Base-by-base conservation (phyloP, 371 early-diverging fungal genomes). In the Mortierella sp. region DNA sequence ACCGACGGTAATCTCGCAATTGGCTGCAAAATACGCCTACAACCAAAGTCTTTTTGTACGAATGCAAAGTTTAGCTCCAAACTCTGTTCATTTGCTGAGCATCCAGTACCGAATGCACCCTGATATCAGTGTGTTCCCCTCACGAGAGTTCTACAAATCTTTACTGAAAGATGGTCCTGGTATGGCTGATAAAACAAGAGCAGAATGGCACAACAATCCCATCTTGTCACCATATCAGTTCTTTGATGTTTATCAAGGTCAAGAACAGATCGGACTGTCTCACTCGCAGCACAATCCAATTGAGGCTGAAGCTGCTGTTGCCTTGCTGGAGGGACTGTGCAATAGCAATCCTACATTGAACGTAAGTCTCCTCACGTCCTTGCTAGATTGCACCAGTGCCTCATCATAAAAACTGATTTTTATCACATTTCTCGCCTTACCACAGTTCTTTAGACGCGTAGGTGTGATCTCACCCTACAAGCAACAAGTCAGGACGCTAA, bases 81-180 rank as follows among this genome's bases (percentile, higher is more conserved):
- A 90, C 4, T 83, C 86, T 8, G 94, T 96, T 19, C 88, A 90
- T 70, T 77, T 97, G 57, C 82, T 98, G 55, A 95, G 94, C 72
- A 97, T 97, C 50, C 97, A 98, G 86, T 99, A 98, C 79, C 95
- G 98, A 75, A 98, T 99, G 99, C 97, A 99, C 73, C 97, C 98
- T 2, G 88, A 90, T 16, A 98, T 99, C 52, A 96, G 97, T 60
- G 61, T 32, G 11, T 94, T 97, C 61, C 98, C 98, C 0, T 92
- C 92, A 41, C 79, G 86, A 3, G 86, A 93, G 33, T 98, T 98
- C 69, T 99, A 99, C 83, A 80, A 90, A n/a, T 88, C 90, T 4
- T 72, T 84, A 47, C 85, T 99, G 10, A 73, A 84, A 43, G 96
- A 99, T 78, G 96, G 95, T 0, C 93, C 93, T 0, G 88, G 86